These are phyloP conservation scores for Rosa rugosa DNA, from an alignment of 306 rosid species.

Conservation along the genomic window DNA sequence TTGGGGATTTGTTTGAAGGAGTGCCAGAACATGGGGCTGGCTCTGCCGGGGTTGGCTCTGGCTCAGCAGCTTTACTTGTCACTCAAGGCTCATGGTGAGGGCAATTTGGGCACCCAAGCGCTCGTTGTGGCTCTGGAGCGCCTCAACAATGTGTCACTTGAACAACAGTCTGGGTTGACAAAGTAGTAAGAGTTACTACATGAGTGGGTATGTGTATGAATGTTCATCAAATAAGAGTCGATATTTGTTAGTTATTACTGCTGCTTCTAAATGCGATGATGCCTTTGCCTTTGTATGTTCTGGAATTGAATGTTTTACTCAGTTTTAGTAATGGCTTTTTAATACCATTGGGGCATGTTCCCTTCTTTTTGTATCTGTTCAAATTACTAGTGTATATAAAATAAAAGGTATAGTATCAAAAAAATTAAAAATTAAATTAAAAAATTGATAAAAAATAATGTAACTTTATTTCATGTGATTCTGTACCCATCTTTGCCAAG, in stretches of 20 bases:
- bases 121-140: slow-evolving; percentile 73
- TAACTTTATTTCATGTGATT: no score
- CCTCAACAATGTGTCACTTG: slow-evolving; percentile 67
- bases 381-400: no score
- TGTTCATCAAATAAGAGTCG: background rate
- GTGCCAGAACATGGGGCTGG: slow-evolving; percentile 74
- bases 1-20: slow-evolving; percentile 89
- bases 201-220: no score
- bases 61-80: slow-evolving; percentile 87
- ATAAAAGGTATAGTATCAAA: no score
- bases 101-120: slow-evolving; percentile 73
- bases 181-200: background rate
- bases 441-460: no score
- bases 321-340: background rate
- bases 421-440: no score
- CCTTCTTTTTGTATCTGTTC: no score
- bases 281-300: background rate
- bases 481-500: no score
- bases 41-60: slow-evolving; percentile 84
- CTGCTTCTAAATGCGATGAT: background rate
- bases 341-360: background rate
- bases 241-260: background rate
- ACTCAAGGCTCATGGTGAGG: slow-evolving; percentile 80
- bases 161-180: background rate
- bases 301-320: background rate